Base-by-base conservation (phyloP, 192 early-diverging fungal genomes). In the Coemansia asiatica region DNA sequence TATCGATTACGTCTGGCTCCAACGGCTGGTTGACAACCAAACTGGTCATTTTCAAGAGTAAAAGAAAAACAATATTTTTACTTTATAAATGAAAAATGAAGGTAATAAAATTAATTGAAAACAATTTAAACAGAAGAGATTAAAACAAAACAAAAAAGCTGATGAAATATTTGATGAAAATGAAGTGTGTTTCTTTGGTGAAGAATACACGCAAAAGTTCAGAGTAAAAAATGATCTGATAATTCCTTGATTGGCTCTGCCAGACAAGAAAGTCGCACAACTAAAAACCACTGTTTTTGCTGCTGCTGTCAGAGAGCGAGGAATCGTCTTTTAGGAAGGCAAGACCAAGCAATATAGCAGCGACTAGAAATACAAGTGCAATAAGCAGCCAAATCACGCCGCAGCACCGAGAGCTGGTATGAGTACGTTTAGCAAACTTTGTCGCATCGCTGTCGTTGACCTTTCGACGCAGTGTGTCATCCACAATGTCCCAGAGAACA, bases 391-490 rank as follows among this genome's bases (percentile, higher is more conserved):
- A 98, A 15, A 95, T 74, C 15, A 91, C 66, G 10, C 97, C 97
- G 88, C 94, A 96, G n/a, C 85, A 77, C 54, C 92, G 89, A 23
- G 94, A 83, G 33, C 90, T 85, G 74, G 90, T 90, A 22, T 92
- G 90, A 19, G 85, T 90, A 40, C 85, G 60, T 64, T 89, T 69
- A 8, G 90, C 91, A 85, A 95, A 96, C 74, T 88, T 85, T 6
- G 90, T 87, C 3, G 96, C 95, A 71, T 96, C 97, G n/a, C 91
- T 92, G 66, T 93, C 92, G 67, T 97, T 93, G n/a, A 92, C 90
- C 79, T 95, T 97, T 49, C 92, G 82, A 61, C 89, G 81, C 4
- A 97, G 85, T 15, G 94, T 83, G 83, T 97, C 95, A 46, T 98
- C 97, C 55, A 97, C 73, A 74, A 97, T 97, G 79, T 98, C 97